Base-by-base conservation (phyloP, 257 asterid species). In the Orobanche coerulescens region DNA sequence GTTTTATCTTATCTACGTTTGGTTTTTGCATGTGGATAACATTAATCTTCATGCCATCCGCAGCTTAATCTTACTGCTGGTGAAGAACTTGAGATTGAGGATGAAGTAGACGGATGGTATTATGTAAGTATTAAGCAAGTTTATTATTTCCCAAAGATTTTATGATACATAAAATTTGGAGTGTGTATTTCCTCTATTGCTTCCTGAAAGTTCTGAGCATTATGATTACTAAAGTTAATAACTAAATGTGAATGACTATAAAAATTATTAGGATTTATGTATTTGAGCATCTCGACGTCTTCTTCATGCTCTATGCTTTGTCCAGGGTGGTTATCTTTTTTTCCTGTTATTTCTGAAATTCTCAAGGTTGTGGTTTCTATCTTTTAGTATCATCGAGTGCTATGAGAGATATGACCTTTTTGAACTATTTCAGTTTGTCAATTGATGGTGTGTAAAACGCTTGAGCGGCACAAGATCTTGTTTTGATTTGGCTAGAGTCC, bases 81-180 rank as follows among this genome's bases (percentile, higher is more conserved):
- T 30, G 99, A 93, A 73, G 99, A 86, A 26, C 74, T 93, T 61
- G 97, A 89, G 76, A 89, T 93, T 37, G 97, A 86, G 66, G 78
- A 93, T 73, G 99, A 93, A 83, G 97, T 93, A 61, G 99, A 93
- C 78, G 99, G 99, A 75, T 93, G 99, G 99, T 93, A 70, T 73
- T 85, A 84, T 71, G 97, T 93, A 81, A 93, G 98, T 91, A 70
- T 51, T 30, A 52, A 20, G 31, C 70, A 40, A 16, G 49, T 64
- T 64, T 48, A 48, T 64, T 57, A 12, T 24, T 44, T 49, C 33
- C 54, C 42, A 0, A 18, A 22, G 33, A 47, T 23, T n/a, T 28
- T 47, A 5, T 40, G 4, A 22, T 46, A 30, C 25, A 26, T 49
- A 50, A 42, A 28, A 48, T 62, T 60, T 51, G 61, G 18, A 11